A percentile compares a stretch with the other conserved stretches of the same genome.
These are phyloP conservation scores for Vigna angularis DNA, from an alignment of 306 rosid genomes.

Conservation along the genomic window DNA sequence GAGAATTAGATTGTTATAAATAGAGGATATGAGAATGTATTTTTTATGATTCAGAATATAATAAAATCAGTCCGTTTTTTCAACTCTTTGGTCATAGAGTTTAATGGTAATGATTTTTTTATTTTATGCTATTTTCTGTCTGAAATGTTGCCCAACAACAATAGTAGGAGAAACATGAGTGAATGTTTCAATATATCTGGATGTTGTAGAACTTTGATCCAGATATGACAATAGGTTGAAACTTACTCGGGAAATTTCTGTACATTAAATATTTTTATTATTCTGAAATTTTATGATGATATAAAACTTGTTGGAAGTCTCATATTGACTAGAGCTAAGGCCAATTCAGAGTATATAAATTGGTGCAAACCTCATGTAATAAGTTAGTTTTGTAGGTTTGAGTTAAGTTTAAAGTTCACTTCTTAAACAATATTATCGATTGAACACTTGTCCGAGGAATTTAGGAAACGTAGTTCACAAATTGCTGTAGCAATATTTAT, in stretches of 20 bases:
- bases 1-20: too few species aligned
- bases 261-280: neutral
- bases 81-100: neutral
- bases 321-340: too few species aligned
- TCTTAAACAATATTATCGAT: too few species aligned
- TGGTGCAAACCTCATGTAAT: too few species aligned
- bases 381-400: too few species aligned
- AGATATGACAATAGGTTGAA: slow-evolving; percentile 8
- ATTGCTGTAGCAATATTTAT: neutral
- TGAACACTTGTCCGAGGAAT: neutral
- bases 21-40: too few species aligned
- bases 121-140: neutral
- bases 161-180: slow-evolving; percentile 3
- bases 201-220: slow-evolving; percentile 9
- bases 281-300: neutral
- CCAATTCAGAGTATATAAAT: too few species aligned
- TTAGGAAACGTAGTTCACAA: slow-evolving; percentile 21
- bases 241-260: neutral
- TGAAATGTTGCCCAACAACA: slow-evolving; percentile 1
- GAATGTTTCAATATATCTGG: slow-evolving; percentile 16
- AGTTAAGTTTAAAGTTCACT: too few species aligned
- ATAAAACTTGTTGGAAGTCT: too few species aligned
- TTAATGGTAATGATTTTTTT: neutral
- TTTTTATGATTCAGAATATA: too few species aligned
- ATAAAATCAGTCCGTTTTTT: too few species aligned